A percentile compares a stretch with the other conserved stretches of the same genome.
These are phyloP conservation scores for Puccinia coronata DNA, from an alignment of 1,284 basidiomycete genomes.

Conservation along the genomic window DNA sequence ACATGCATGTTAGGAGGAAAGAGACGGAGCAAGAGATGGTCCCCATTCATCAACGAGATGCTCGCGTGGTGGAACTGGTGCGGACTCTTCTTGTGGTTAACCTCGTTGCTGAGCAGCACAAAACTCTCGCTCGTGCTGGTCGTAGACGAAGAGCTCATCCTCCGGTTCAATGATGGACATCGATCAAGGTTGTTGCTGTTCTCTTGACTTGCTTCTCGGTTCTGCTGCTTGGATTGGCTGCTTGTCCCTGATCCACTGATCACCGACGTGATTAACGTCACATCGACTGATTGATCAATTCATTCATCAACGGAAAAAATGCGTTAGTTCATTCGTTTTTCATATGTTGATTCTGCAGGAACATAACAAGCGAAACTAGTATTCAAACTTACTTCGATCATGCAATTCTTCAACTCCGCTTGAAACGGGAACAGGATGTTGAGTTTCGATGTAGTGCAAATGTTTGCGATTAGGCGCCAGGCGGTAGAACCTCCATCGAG, in stretches of 20 bases:
- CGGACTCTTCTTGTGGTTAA: not conserved
- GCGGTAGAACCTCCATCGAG: constrained; percentile 59
- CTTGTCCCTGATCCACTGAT: constrained; percentile 33
- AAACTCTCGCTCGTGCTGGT: constrained; percentile 9
- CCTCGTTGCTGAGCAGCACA: not conserved
- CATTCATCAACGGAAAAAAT: not conserved
- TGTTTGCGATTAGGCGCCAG: constrained; percentile 67
- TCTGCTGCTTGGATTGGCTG: not conserved
- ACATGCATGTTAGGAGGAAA: constrained; percentile 80
- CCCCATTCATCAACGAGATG: constrained; percentile 68
- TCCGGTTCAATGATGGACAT: not conserved
- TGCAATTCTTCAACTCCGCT: constrained; percentile 80
- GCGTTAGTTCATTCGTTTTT: constrained; percentile 49
- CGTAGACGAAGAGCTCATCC: constrained; percentile 15
- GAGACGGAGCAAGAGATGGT: constrained; percentile 72
- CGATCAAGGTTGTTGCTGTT: constrained; percentile 1
- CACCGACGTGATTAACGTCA: constrained; percentile 34
- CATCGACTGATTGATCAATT: constrained; percentile 34
- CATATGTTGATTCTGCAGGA: constrained; percentile 38
- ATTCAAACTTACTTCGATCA: constrained; percentile 65
- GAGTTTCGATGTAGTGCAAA: constrained; percentile 78
- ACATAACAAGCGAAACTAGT: not conserved
- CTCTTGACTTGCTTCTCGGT: not conserved
- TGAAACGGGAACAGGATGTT: constrained; percentile 73
- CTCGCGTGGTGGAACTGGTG: constrained; percentile 72